These are phyloP conservation scores for Poterioochromonas sp. DNA, from an alignment of 352 stramenopile species.

Conservation along the genomic window DNA sequence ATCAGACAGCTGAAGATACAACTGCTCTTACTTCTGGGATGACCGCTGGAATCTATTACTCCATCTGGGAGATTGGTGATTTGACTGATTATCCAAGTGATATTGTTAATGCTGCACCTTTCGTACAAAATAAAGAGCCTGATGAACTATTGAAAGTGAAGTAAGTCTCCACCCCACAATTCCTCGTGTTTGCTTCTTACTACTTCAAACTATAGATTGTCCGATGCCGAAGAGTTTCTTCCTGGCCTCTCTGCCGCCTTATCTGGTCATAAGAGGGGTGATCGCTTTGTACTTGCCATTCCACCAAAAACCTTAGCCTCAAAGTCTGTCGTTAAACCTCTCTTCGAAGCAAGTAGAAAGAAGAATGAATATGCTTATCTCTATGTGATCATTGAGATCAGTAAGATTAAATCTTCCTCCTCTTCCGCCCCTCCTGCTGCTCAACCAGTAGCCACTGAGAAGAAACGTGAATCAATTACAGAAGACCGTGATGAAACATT, in stretches of 20 bases:
- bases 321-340: too few species aligned
- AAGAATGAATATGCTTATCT: too few species aligned
- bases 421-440: neutral
- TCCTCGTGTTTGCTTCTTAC: neutral
- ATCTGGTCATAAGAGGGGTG: neutral
- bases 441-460: neutral
- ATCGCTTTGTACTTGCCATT: conserved; percentile 12
- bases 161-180: too few species aligned
- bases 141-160: conserved; percentile 8
- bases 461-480: neutral
- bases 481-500: neutral
- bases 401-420: conserved; percentile 12
- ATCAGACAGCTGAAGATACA: neutral
- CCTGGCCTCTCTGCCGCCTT: neutral
- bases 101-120: neutral
- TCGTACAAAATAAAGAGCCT: neutral
- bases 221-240: neutral
- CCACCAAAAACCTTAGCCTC: too few species aligned
- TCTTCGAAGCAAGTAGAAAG: too few species aligned
- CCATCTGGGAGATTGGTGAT: neutral
- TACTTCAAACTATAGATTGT: neutral
- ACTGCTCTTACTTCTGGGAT: neutral
- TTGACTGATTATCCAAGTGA: neutral
- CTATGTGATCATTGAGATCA: conserved; percentile 8
- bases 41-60: neutral